phyloP scores from a whole-genome alignment of 2,329 filamentous ascomycete genomes.

The Aciculosporium take region DNA sequence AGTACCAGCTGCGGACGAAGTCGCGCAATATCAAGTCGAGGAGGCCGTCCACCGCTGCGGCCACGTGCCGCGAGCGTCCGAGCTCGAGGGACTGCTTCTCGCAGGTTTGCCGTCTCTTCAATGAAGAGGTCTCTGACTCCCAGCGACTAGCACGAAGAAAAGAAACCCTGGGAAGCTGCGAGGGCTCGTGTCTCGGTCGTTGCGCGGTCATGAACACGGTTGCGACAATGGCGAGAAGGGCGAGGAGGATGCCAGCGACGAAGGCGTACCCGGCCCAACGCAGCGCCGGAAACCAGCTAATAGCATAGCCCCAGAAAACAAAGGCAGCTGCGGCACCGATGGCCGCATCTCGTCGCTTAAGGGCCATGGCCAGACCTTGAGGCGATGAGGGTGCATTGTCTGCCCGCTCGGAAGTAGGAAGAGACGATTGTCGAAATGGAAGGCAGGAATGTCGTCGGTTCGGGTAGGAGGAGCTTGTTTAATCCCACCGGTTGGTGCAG shows the following conservation, averaged over 20 bases:
- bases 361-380: conserved; percentile 41
- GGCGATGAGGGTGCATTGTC: conserved; percentile 19
- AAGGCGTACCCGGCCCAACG: conserved; percentile 82
- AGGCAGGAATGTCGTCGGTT: neutral
- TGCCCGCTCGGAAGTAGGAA: conserved; percentile 2
- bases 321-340: conserved; percentile 56
- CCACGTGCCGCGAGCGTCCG: conserved; percentile 56
- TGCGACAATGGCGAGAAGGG: conserved; percentile 39
- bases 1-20: conserved; percentile 83
- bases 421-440: neutral
- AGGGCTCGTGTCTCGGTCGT: conserved; percentile 26
- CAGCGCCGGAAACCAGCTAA: conserved; percentile 68
- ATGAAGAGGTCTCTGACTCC: conserved; percentile 52
- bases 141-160: conserved; percentile 54
- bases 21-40: conserved; percentile 66
- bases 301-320: conserved; percentile 75
- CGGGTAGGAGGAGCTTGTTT: neutral
- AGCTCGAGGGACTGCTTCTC: conserved; percentile 56
- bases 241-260: conserved; percentile 48
- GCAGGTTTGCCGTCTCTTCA: conserved; percentile 55
- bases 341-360: conserved; percentile 59
- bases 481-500: too few species aligned
- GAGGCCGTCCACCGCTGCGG: conserved; percentile 64
- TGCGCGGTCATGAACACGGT: conserved; percentile 42
- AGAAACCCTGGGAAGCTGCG: conserved; percentile 31